phyloP scores from a whole-genome alignment of 2,329 filamentous ascomycete genomes.

The Basipetospora chlamydospora region DNA sequence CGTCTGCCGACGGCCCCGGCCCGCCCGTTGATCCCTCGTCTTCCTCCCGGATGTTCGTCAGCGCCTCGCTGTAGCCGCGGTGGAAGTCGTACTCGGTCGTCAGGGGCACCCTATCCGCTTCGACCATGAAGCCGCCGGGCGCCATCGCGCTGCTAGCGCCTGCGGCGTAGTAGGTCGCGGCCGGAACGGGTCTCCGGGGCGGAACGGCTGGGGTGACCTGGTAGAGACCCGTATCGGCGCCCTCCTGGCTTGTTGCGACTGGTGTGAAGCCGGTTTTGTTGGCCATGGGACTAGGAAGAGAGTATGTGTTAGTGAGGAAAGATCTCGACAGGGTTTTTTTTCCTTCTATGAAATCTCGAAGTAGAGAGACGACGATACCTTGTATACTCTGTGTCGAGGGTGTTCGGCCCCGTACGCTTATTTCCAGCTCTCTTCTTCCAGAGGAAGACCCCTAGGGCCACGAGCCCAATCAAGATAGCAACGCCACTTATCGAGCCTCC shows the following conservation, averaged over 20 bases:
- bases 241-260: constrained; percentile 6
- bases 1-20: background rate
- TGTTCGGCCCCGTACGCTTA: constrained; percentile 26
- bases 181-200: constrained; percentile 4
- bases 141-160: too few species aligned
- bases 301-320: too few species aligned
- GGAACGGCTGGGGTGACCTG: constrained; percentile 6
- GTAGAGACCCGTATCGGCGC: constrained; percentile 7
- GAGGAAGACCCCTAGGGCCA: constrained; percentile 27
- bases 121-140: too few species aligned
- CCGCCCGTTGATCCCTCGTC: background rate
- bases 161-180: constrained; percentile 6
- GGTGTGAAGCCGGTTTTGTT: constrained; percentile 16
- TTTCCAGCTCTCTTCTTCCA: constrained; percentile 28
- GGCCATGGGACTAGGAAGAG: constrained; percentile 14
- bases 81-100: constrained; percentile 31
- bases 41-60: constrained; percentile 22
- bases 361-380: too few species aligned
- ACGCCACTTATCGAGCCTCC: constrained; percentile 39
- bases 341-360: too few species aligned
- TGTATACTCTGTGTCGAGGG: constrained; percentile 23
- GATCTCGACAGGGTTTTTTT: constrained; percentile 5
- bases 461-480: constrained; percentile 27
- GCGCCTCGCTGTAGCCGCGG: constrained; percentile 24
- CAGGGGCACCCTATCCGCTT: constrained; percentile 23